phyloP scores from a whole-genome alignment of 176 grass and related monocot species.

The Bonia amplexicaulis region DNA sequence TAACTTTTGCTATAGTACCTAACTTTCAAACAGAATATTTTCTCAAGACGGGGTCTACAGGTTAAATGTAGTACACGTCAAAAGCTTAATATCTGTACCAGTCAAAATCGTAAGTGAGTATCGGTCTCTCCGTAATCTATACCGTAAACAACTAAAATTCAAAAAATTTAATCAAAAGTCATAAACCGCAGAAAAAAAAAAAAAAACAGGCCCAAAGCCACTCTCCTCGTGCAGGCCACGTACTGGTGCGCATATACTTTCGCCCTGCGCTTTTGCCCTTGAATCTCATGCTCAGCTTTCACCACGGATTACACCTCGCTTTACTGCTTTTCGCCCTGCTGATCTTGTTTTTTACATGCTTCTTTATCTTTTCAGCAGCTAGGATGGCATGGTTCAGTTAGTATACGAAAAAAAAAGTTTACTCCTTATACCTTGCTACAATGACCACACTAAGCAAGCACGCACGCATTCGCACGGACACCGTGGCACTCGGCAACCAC shows the following conservation, averaged over 20 bases:
- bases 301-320: constrained; percentile 29
- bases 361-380: constrained; percentile 24
- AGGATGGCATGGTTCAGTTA: neutral
- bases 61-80: no score
- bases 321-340: constrained; percentile 16
- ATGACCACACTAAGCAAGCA: constrained; percentile 8
- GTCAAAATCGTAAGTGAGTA: no score
- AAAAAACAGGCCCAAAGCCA: no score
- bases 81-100: no score
- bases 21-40: no score
- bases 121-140: no score
- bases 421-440: constrained; percentile 9
- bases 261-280: constrained; percentile 23
- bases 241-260: constrained; percentile 42
- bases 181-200: no score
- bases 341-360: neutral
- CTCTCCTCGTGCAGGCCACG: constrained; percentile 36
- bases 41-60: no score
- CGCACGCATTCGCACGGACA: neutral
- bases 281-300: constrained; percentile 45
- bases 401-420: constrained; percentile 16
- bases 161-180: no score
- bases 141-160: no score
- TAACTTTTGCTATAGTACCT: no score
- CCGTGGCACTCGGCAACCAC: neutral